Base-by-base conservation (phyloP, 495 filamentous ascomycete species). In the Bathelium albidoporum region DNA sequence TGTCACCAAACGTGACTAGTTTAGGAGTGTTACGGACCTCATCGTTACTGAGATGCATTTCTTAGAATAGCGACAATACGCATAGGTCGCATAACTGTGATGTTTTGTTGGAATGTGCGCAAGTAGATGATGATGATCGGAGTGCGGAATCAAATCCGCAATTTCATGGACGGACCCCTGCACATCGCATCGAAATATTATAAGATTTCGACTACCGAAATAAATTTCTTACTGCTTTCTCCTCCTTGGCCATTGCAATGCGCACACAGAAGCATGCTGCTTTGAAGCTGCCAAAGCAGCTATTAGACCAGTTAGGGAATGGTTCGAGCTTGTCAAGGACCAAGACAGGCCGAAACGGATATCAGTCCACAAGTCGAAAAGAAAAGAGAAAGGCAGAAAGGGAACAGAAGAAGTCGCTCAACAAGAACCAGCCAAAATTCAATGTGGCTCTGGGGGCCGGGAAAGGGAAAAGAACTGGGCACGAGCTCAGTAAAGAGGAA, bases 31-130 rank as follows among this genome's bases (percentile, higher is more conserved):
- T 20, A 45, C 62, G 49, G 59, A 91, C 90, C 81, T 91, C 88
- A 61, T 91, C 88, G 68, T 91, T 85, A 71, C 75, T 85, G 66
- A 91, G 63, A 73, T 85, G 86, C 31, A 68, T 66, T 41, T 76
- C 72, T 66, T 84, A 87, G 87, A 32, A 66, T 74, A 58, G 63
- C 28, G 34, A 44, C 16, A 20, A 49, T 20, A 5, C n/a, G 10
- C n/a, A 49, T 49, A 12, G 16, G 12, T 20, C 44, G 10, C 44
- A 49, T n/a, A n/a, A n/a, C n/a, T n/a, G 11, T 5, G n/a, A 16
- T 16, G 10, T 12, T 20, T 20, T 49, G 5, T 49, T 20, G 10
- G 44, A 49, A 12, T 49, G n/a, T 49, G 44, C 36, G 36, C 36
- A 41, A 18, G 18, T 9, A 41, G 36, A 22, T 20, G 18, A 16